These are phyloP conservation scores for Brettanomyces sp. DNA, from an alignment of 805 yeast species.

Conservation along the genomic window DNA sequence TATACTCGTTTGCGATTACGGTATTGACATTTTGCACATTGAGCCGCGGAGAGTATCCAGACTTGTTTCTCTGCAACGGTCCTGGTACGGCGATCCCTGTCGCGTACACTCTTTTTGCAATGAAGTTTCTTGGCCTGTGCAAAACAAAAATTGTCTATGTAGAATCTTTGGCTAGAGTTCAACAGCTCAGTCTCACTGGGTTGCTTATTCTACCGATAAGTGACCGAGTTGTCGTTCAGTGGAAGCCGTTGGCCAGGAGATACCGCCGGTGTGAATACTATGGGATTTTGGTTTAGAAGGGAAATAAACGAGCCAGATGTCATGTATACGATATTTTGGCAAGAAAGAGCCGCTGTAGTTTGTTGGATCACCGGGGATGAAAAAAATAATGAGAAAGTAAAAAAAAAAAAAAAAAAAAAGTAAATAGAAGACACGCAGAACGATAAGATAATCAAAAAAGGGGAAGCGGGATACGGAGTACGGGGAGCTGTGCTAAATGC, in stretches of 20 bases:
- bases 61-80: constrained; percentile 48
- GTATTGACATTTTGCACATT: constrained; percentile 5
- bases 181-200: constrained; percentile 69
- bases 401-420: too few relatives aligned
- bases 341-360: too few relatives aligned
- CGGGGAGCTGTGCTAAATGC: too few relatives aligned
- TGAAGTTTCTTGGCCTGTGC: constrained; percentile 38
- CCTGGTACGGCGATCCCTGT: constrained; percentile 77
- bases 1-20: constrained; percentile 22
- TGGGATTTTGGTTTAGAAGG: constrained; percentile 58
- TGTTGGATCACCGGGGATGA: too few relatives aligned
- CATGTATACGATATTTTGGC: too few relatives aligned
- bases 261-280: constrained; percentile 60
- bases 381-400: too few relatives aligned
- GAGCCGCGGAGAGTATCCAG: constrained; percentile 13
- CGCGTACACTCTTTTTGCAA: constrained; percentile 43
- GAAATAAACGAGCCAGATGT: background rate
- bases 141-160: constrained; percentile 61
- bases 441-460: too few relatives aligned
- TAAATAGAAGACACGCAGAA: too few relatives aligned
- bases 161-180: constrained; percentile 82
- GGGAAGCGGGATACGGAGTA: too few relatives aligned
- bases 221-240: constrained; percentile 81
- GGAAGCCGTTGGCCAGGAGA: constrained; percentile 51
- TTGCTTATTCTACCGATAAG: constrained; percentile 56